Base-by-base conservation (phyloP, 2,329 filamentous ascomycete species). In the Tolypocladium pustulatum region DNA sequence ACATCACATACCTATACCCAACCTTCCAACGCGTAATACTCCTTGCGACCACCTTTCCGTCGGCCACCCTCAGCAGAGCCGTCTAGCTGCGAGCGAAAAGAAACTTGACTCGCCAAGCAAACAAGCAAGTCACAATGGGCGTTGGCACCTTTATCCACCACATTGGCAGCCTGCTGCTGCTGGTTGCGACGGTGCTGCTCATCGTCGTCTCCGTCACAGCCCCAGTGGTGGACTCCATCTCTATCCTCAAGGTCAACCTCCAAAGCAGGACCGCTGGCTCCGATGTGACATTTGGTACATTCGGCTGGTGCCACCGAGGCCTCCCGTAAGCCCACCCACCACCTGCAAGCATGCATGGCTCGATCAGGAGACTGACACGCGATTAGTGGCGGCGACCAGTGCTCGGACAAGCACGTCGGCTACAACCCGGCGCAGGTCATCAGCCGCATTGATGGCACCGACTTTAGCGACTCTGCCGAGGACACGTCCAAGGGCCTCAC, bases 121-220 rank as follows among this genome's bases (percentile, higher is more conserved):
- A 46, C 63, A 56, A 57, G 55, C 54, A 60, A 49, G 40, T 64
- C 68, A 74, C 56, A 58, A 81, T 81, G 79, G 78, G 76, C 57
- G 62, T 76, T 62, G 78, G 76, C 59, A 74, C 73, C 60, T 76
- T 79, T 63, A 71, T 84, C 62, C 81, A 83, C 70, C 78, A 84
- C 67, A 69, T 85, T 57, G 83, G 82, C 69, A 80, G 81, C 34
- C 78, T 83, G 63, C 69, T 86, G 64, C 75, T 87, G 55, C 76
- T 87, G 59, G 71, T 74, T 40, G 75, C 82, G 51, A 75, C 78
- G 53, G 72, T 84, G 57, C 76, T 87, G 55, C 76, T 87, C 59
- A 69, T 86, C 60, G 73, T 87, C 62, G 80, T 81, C 58, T 78
- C 76, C 61, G 81, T 87, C 61, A 81, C 83, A 2, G 73, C 83